phyloP scores from a whole-genome alignment of 2,329 filamentous ascomycete genomes.

The Trichoderma oligosporum region DNA sequence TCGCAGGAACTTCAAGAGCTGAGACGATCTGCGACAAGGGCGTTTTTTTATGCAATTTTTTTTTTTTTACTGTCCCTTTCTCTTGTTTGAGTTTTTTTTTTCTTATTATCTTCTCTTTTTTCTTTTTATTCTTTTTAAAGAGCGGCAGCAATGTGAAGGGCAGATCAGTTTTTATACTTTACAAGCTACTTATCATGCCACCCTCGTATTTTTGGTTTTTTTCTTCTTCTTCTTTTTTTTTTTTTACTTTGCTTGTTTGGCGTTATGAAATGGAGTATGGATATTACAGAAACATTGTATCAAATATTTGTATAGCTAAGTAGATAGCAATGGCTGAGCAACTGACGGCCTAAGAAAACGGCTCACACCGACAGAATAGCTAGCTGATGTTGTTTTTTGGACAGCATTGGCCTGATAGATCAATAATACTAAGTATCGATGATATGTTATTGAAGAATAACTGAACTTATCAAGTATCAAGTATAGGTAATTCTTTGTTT shows the following conservation, averaged over 20 bases:
- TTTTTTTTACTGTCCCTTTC: background rate
- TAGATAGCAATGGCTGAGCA: background rate
- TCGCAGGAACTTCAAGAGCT: slow-evolving; percentile 53
- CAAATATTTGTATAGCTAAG: slow-evolving; percentile 1
- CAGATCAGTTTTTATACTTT: background rate
- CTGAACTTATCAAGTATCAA: too few relatives aligned
- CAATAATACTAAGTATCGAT: background rate
- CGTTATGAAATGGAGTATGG: background rate
- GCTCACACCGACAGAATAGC: background rate
- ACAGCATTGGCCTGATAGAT: background rate
- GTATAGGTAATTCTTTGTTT: too few relatives aligned
- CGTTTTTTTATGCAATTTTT: slow-evolving; percentile 23
- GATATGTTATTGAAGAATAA: background rate
- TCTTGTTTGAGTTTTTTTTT: background rate
- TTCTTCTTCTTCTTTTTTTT: background rate
- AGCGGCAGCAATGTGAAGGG: background rate
- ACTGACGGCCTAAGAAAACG: background rate
- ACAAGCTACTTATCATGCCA: background rate
- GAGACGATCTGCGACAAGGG: slow-evolving; percentile 44
- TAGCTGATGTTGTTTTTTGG: background rate
- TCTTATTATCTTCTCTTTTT: background rate
- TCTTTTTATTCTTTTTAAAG: background rate
- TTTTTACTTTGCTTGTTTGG: background rate
- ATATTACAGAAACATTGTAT: background rate
- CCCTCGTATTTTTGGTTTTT: background rate